Conservation (phyloP, 345 rosid species). For the Camelina neglecta region DNA sequence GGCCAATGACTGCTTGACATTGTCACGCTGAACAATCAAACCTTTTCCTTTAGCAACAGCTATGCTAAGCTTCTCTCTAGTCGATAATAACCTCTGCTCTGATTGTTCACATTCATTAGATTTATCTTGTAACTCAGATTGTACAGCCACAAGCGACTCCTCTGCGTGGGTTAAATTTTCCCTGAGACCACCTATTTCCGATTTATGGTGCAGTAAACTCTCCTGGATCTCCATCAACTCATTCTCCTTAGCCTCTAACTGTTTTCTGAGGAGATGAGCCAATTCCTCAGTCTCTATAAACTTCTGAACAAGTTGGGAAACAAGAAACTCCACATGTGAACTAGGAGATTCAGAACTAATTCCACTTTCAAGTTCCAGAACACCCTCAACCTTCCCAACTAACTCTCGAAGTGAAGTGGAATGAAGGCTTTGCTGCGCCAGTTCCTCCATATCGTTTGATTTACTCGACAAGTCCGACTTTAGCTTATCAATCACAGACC, state of each 20-base stretch:
- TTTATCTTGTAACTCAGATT: conserved; percentile 63
- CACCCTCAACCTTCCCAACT: conserved; percentile 61
- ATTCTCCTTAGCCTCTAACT: conserved; percentile 53
- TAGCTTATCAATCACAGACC: conserved; percentile 58
- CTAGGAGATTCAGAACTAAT: conserved; percentile 47
- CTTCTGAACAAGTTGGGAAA: conserved; percentile 67
- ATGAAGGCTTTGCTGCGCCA: conserved; percentile 54
- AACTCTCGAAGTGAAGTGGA: conserved; percentile 57
- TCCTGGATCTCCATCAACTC: conserved; percentile 60
- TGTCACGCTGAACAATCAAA: conserved; percentile 82
- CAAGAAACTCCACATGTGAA: conserved; percentile 62
- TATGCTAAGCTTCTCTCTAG: conserved; percentile 94
- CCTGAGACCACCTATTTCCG: conserved; percentile 59
- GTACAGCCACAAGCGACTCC: conserved; percentile 55
- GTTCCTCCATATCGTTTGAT: conserved; percentile 59
- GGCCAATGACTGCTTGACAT: conserved; percentile 72
- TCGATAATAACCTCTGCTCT: conserved; percentile 78
- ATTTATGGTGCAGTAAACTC: conserved; percentile 62
- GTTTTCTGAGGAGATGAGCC: conserved; percentile 47
- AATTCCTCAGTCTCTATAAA: conserved; percentile 57
- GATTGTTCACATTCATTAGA: conserved; percentile 74
- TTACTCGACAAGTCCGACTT: conserved; percentile 56
- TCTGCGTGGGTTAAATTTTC: conserved; percentile 59
- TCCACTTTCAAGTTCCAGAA: conserved; percentile 57
- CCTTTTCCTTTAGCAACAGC: conserved; percentile 98